Conservation (phyloP, 2,329 filamentous ascomycete species). For the Pyrenophora tritici-repentis region DNA sequence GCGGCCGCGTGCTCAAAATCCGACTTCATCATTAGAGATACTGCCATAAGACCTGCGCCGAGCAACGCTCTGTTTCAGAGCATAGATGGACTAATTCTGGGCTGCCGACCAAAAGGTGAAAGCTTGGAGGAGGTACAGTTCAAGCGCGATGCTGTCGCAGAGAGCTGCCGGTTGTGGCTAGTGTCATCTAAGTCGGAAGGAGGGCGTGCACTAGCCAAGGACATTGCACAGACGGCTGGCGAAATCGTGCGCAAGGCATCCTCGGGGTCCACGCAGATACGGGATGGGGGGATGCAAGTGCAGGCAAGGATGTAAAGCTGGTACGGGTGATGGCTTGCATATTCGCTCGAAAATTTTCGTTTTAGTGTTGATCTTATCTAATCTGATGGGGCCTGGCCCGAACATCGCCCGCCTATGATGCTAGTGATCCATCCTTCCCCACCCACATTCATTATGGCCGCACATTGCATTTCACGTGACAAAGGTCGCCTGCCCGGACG, state of each 20-base stretch:
- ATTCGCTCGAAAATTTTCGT: constrained; percentile 26
- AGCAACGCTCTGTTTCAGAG: constrained; percentile 34
- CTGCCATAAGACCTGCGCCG: constrained; percentile 16
- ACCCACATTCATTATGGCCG: constrained; percentile 16
- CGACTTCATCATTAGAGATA: constrained; percentile 41
- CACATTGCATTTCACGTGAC: constrained; percentile 24
- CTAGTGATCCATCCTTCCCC: constrained; percentile 19
- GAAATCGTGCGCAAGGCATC: constrained; percentile 37
- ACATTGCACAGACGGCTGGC: constrained; percentile 41
- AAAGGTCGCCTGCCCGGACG: constrained; percentile 15
- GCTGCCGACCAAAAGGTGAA: constrained; percentile 43
- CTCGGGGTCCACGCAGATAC: constrained; percentile 16
- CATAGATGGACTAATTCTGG: constrained; percentile 40
- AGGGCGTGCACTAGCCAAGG: constrained; percentile 44
- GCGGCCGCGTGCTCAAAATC: constrained; percentile 31
- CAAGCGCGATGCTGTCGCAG: constrained; percentile 40
- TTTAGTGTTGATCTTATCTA: constrained; percentile 36
- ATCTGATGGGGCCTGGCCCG: constrained; percentile 12
- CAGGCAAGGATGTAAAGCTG: constrained; percentile 38
- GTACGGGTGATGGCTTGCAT: constrained; percentile 4
- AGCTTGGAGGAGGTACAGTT: constrained; percentile 47
- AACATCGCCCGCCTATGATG: constrained; percentile 2
- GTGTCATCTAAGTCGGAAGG: constrained; percentile 40
- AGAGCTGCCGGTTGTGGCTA: constrained; percentile 40
- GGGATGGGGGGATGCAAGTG: constrained; percentile 24